Base-by-base conservation (phyloP, 1,284 basidiomycete genomes). In the Fistulinella cinereoalba region DNA sequence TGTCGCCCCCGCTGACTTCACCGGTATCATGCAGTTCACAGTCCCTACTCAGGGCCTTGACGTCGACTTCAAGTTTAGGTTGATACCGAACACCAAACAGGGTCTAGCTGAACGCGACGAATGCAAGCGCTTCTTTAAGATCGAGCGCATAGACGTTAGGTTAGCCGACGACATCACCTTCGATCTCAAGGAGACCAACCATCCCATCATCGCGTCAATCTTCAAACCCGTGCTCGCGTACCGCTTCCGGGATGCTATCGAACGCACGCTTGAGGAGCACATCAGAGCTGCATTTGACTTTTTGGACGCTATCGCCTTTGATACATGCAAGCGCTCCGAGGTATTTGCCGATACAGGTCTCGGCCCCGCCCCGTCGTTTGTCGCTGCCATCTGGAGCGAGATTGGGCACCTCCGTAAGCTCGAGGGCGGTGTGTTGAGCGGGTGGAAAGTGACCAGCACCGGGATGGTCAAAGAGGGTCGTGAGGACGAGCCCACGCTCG, bases 1-100 rank as follows among this genome's bases (percentile, higher is more conserved):
- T 1, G 50, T 84, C 36, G 73, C 75, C 0, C 81, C 81, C 0
- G 65, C 65, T 24, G 77, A 81, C 41, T 77, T 77, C 61, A 80
- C 74, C 0, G 84, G 84, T 2, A 68, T 85, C 34, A 66, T 85
- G 41, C 77, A 73, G 41, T 73, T 86, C 51, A 74, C 67, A 4
- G 71, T 87, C 10, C 84, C 84, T 0, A 73, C 75, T 3, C 75
- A 83, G 49, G 84, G 84, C 18, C 64, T 87, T 53, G 79, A 85
- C 51, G 62, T 86, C 27, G 83, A 86, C 60, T 57, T 86, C 46
- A 80, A 80, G 53, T 62, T 87, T 12, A 75, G 80, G 21, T 64
- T 82, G 39, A 78, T 86, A 44, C 80, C 84, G 0, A 73, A 70
- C 19, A 73, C 72, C 1, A 58, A 67, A 9, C 55, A 64, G 13